Evolutionary conservation across 345 rosid genomes (phyloP), one percentile per base, ranked within the genome.

Genomic region (Linum trigynum): DNA sequence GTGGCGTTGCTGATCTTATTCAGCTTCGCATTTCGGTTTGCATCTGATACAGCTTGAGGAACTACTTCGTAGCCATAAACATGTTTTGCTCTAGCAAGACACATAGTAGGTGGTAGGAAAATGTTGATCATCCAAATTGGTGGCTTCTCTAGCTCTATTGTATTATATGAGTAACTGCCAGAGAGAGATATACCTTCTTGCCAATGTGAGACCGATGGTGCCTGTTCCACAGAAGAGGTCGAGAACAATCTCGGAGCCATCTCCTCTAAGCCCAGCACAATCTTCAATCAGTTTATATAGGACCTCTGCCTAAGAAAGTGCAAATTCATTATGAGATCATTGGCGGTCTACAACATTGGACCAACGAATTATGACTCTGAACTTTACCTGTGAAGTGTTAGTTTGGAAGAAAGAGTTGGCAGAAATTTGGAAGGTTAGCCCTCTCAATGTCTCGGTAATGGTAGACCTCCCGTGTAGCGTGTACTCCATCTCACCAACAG

Each of bases 191-290:
- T 78, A 90, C 97, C 82, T 84, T 79, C 73, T 84, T 14, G 98
- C 94, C 80, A 92, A 91, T 36, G 98, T 85, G 43, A 90, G 81
- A 65, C 97, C 98, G 39, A 90, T 88, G 69, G 97, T 90, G 55
- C 98, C 98, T 45, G 97, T 90, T 64, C 98, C 98, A 75, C 97
- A 90, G 73, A 92, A 92, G 39, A 92, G 86, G 75, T 92, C 98
- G 37, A 92, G 91, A 67, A 92, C 88, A 63, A 86, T 80, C 77
- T 92, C 96, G 15, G 98, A 88, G 72, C 96, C 90, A 80, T 90
- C 96, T 71, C 88, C 96, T 77, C 80, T 84, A 17, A 90, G 82
- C 69, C 84, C 87, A 77, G 92, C 90, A 62, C 82, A 86, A 60
- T 90, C 94, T 78, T 82, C 97, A 67, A 90, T 85, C 38, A 90